These are phyloP conservation scores for Escovopsis weberi DNA, from an alignment of 2,329 filamentous ascomycete species.

Conservation along the genomic window DNA sequence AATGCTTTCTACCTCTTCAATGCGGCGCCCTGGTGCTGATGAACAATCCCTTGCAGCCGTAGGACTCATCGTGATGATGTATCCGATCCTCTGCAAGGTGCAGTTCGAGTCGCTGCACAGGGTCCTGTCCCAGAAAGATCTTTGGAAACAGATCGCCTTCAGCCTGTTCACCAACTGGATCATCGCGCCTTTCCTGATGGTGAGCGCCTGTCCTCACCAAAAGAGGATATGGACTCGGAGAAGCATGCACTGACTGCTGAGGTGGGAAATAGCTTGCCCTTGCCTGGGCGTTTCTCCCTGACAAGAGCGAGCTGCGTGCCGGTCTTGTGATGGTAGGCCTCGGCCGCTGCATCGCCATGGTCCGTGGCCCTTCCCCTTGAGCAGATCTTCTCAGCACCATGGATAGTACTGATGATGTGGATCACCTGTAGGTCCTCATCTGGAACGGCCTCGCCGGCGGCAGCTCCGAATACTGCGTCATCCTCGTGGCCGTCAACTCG, in stretches of 20 bases:
- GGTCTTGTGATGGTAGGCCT: slow-evolving; percentile 73
- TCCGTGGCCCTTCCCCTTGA: slow-evolving; percentile 16
- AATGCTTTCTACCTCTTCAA: neutral
- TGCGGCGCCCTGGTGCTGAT: too few relatives aligned
- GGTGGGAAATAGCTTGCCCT: slow-evolving; percentile 36
- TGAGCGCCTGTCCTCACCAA: slow-evolving; percentile 17
- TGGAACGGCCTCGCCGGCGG: slow-evolving; percentile 61
- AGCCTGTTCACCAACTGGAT: slow-evolving; percentile 73
- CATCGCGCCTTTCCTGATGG: slow-evolving; percentile 69
- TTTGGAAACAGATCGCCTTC: slow-evolving; percentile 72
- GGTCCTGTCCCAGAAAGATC: slow-evolving; percentile 40
- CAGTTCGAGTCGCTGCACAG: slow-evolving; percentile 60
- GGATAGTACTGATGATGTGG: neutral
- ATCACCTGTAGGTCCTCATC: slow-evolving; percentile 33
- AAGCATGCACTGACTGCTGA: too few relatives aligned
- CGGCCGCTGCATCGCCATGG: slow-evolving; percentile 82
- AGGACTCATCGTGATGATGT: slow-evolving; percentile 84
- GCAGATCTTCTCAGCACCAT: neutral
- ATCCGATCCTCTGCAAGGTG: slow-evolving; percentile 80
- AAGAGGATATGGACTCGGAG: neutral
- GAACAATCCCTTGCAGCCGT: slow-evolving; percentile 36
- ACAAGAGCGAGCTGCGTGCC: slow-evolving; percentile 40
- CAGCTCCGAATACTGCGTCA: slow-evolving; percentile 69
- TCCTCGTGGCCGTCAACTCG: slow-evolving; percentile 62
- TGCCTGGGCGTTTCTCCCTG: slow-evolving; percentile 53